These are phyloP conservation scores for Epichloe sp. DNA, from an alignment of 2,329 filamentous ascomycete genomes.

Conservation along the genomic window DNA sequence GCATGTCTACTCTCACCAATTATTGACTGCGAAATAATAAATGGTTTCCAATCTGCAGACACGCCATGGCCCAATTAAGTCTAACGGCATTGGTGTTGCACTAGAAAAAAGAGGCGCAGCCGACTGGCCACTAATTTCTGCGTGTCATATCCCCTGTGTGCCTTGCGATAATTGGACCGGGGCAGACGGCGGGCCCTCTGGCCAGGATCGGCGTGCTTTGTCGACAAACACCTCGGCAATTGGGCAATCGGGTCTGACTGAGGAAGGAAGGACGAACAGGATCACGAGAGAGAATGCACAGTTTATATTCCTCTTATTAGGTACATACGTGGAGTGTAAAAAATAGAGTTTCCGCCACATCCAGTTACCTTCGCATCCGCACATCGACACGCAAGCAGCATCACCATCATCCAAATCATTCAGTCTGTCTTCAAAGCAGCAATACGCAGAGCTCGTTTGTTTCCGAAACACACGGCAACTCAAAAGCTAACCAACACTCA, in stretches of 20 bases:
- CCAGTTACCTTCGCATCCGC: not conserved
- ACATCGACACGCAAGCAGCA: not conserved
- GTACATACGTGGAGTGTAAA: not conserved
- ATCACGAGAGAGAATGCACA: not conserved
- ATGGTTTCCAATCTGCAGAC: not conserved
- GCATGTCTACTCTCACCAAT: not conserved
- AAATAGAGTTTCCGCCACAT: not conserved
- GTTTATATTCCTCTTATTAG: not conserved
- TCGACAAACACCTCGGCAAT: slow-evolving; percentile 1
- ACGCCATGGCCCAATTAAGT: not conserved
- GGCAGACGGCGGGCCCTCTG: not conserved
- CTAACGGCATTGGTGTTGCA: too few relatives aligned
- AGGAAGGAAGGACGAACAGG: not conserved
- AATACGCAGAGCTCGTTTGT: too few relatives aligned
- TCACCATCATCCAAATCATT: not conserved
- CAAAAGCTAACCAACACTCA: not conserved
- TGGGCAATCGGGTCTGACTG: not conserved
- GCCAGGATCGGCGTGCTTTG: slow-evolving; percentile 1
- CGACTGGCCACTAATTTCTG: too few relatives aligned
- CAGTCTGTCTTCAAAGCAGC: too few relatives aligned
- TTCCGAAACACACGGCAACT: too few relatives aligned
- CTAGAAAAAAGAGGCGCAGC: too few relatives aligned
- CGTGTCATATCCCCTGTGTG: too few relatives aligned
- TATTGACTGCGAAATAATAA: not conserved
- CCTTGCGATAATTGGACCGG: too few relatives aligned